Conservation (phyloP, 768 basidiomycete species). For the Suillus alpinus region DNA sequence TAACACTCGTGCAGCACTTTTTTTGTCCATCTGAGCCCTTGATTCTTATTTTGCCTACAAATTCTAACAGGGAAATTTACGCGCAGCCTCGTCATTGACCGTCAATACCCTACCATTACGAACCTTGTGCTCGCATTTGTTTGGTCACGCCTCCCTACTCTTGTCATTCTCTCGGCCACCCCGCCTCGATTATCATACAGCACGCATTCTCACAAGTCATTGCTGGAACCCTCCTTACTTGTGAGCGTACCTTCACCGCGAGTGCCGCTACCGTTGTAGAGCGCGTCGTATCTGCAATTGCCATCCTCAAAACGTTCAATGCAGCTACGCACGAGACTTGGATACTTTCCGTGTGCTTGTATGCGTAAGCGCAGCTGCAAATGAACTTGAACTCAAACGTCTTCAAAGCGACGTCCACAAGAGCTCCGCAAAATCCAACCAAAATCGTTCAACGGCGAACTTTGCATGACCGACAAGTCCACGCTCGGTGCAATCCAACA, state of each 20-base stretch:
- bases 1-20: too few species aligned
- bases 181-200: constrained; percentile 75
- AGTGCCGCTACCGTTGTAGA: constrained; percentile 79
- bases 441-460: constrained; percentile 63
- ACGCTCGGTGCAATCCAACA: constrained; percentile 60
- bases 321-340: constrained; percentile 58
- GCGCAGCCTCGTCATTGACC: background rate
- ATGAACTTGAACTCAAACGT: constrained; percentile 37
- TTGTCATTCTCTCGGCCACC: constrained; percentile 88
- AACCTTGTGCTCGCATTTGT: constrained; percentile 80
- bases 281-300: constrained; percentile 70
- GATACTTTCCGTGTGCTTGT: constrained; percentile 44
- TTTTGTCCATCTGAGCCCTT: too few species aligned
- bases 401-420: constrained; percentile 10
- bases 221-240: constrained; percentile 62
- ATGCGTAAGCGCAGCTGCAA: constrained; percentile 44
- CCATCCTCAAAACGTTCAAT: constrained; percentile 93
- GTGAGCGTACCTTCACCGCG: constrained; percentile 65
- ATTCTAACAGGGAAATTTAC: too few species aligned
- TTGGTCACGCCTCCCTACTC: constrained; percentile 78
- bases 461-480: constrained; percentile 69
- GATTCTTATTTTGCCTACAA: too few species aligned
- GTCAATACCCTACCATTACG: constrained; percentile 81
- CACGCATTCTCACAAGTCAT: constrained; percentile 68
- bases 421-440: constrained; percentile 68